Base-by-base conservation (phyloP, 2,329 filamentous ascomycete species). In the Rhynchosporium graminicola region DNA sequence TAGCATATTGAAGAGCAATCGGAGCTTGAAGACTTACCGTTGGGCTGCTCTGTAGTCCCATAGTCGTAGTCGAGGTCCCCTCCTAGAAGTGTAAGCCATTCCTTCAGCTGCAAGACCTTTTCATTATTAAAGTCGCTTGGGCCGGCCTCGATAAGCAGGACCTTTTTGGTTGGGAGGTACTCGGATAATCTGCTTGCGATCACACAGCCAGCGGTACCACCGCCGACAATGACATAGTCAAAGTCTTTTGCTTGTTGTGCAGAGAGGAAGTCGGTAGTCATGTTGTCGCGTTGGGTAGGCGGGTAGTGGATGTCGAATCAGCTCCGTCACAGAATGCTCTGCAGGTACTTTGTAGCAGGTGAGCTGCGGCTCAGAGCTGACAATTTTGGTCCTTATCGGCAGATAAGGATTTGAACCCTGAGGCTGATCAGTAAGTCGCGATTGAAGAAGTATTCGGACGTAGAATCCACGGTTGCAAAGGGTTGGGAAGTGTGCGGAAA, bases 41-140 rank as follows among this genome's bases (percentile, higher is more conserved):
- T 95, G 67, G 92, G 92, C 80, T 97, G 92, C 78, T 96, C 91
- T 54, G 87, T 71, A 46, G 92, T 96, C 72, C 85, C 85, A 77
- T 96, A 96, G 77, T 96, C 92, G 77, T 94, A 96, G 79, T 97
- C 92, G 65, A 96, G 84, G 73, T 96, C 87, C 73, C 91, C 91
- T 67, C 92, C 92, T 33, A 97, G 85, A 57, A 97, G 81, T 67
- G 83, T 86, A 67, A 96, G 81, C 92, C 92, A 96, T 77, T 96
- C 87, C 73, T 92, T 92, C 69, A 96, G 83, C 71, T 94, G 87
- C 57, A 96, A 83, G 51, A 96, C 92, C 61, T 91, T 86, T 76
- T 95, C 89, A 76, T 96, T 90, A 80, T 90, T 90, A 77, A 88
- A 95, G 77, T 96, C 92, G 74, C 90, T 94, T 60, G 92, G 92